Conservation (phyloP, 169 alveolate genomes). For the Plasmodium berghei region DNA sequence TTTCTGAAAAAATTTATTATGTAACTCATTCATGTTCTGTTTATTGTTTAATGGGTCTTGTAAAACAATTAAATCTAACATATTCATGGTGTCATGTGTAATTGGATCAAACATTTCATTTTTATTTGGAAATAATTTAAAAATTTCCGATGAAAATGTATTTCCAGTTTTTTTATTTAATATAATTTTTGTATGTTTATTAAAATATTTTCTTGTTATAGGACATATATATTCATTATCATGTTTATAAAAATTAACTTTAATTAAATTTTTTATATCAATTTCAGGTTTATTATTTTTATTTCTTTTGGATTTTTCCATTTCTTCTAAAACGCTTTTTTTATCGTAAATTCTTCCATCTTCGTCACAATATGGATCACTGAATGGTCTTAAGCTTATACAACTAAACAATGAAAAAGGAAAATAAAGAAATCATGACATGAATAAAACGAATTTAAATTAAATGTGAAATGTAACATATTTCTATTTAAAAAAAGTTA, state of each 20-base stretch:
- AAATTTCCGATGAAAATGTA: constrained; percentile 88
- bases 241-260: constrained; percentile 87
- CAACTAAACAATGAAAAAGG: constrained; percentile 17
- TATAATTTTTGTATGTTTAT: constrained; percentile 90
- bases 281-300: constrained; percentile 9
- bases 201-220: constrained; percentile 91
- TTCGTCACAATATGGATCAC: constrained; percentile 75
- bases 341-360: constrained; percentile 70
- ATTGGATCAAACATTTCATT: constrained; percentile 70
- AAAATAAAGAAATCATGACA: background rate
- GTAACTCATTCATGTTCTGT: constrained; percentile 26
- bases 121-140: constrained; percentile 49
- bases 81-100: constrained; percentile 78
- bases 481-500: no score
- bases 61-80: constrained; percentile 79
- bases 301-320: constrained; percentile 21
- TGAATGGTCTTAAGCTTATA: constrained; percentile 66
- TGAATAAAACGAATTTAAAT: no score
- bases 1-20: constrained; percentile 60
- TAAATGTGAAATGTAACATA: no score
- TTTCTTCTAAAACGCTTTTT: constrained; percentile 67
- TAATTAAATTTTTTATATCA: constrained; percentile 90
- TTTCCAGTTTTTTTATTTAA: constrained; percentile 92
- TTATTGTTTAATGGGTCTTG: constrained; percentile 79
- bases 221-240: constrained; percentile 94